Conservation (phyloP, 257 asterid genomes). For the Linaria vulgaris region DNA sequence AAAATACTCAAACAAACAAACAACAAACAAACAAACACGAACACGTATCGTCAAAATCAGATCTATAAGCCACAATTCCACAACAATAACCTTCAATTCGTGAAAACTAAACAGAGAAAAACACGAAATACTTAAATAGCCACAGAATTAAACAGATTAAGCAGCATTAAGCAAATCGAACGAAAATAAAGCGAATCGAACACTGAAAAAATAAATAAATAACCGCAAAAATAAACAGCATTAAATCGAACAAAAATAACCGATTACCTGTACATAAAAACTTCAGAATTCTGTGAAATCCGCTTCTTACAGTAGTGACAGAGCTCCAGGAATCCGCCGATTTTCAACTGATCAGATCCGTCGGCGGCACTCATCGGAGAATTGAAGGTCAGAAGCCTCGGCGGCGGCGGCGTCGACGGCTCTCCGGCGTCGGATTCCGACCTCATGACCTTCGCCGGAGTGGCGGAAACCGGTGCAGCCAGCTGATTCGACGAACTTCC, state of each 20-base stretch:
- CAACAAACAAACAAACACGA: too few relatives aligned
- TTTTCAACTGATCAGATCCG: conserved; percentile 16
- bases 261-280: conserved; percentile 61
- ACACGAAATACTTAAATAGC: too few relatives aligned
- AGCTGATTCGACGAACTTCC: conserved; percentile 26
- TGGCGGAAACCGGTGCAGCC: conserved; percentile 1
- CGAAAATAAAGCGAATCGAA: too few relatives aligned
- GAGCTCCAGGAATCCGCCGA: conserved; percentile 42
- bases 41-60: too few relatives aligned
- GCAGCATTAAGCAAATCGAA: too few relatives aligned
- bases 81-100: too few relatives aligned
- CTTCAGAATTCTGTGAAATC: conserved; percentile 40
- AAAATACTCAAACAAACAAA: too few relatives aligned
- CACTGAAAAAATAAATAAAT: too few relatives aligned
- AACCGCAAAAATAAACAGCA: too few relatives aligned
- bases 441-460: conserved; percentile 24
- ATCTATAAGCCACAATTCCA: too few relatives aligned
- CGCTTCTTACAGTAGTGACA: conserved; percentile 49
- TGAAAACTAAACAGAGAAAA: too few relatives aligned
- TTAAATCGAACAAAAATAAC: not conserved
- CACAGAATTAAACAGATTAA: too few relatives aligned
- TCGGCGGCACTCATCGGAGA: conserved; percentile 26
- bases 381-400: conserved; percentile 21
- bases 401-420: conserved; percentile 23
- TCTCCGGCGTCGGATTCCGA: conserved; percentile 28